Evolutionary conservation across 495 filamentous ascomycete genomes (phyloP), one percentile per base, ranked within the genome.

Genomic region (Penicillium silybi): DNA sequence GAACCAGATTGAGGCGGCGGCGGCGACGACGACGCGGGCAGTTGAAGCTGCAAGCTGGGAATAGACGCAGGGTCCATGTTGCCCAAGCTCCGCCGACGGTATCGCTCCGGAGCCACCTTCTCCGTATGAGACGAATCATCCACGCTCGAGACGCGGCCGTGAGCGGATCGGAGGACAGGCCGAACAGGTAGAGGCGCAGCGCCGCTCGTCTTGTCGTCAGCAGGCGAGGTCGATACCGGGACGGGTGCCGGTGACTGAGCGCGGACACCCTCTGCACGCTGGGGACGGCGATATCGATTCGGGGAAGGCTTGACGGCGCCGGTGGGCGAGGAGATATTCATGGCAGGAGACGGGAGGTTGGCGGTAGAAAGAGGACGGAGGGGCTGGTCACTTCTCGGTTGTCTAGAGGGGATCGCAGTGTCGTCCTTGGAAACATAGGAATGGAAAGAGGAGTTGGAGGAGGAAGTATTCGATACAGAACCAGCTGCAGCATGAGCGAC

Each of bases 11-110:
- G 62, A 11, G 58, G 54, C 18, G 63, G 58, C 9, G 58, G 54
- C 18, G 63, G 58, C 9, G 65, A 56, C 22, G 66, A 53, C 0
- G 56, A 19, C 3, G 39, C 23, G 1, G 70, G 69, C 41, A 74
- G 44, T 44, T 71, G 67, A 16, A 72, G 61, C 35, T 75, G 64
- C n/a, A 72, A 50, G 48, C 66, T 68, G 7, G 71, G 66, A 41
- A 70, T 67, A 40, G 64, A 69, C 44, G 65, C 61, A 58, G 83
- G 81, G 70, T 93, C 89, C 59, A 95, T 79, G 42, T 81, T 87
- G 48, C 88, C 87, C 75, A 91, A 80, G 64, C 91, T 96, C 48
- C 90, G 80, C 60, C 91, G 81, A 54, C 91, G 77, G 71, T 90
- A 88, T 54, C 87, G 80, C 42, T 92, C 89, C 16, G 79, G 73